A percentile compares a stretch with the other conserved stretches of the same genome.
phyloP scores from a whole-genome alignment of 225 moss, liverwort and hornwort genomes.

The Marchantia polymorpha region DNA sequence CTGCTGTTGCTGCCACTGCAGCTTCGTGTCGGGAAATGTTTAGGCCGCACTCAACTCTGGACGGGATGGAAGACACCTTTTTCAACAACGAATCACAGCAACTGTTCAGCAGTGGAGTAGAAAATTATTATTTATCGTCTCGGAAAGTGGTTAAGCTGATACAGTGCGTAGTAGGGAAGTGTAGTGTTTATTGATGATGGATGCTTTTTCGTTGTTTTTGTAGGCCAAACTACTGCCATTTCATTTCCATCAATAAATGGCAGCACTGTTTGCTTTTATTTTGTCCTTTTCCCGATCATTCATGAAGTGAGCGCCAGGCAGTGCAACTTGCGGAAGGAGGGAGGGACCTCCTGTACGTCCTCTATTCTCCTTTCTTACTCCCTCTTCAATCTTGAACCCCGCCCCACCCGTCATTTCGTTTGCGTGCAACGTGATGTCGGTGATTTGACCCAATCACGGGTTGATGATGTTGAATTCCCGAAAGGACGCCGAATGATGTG shows the following conservation, averaged over 20 bases:
- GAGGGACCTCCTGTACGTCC: slow-evolving; percentile 3
- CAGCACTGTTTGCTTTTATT: slow-evolving; percentile 9
- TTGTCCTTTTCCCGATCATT: slow-evolving; percentile 3
- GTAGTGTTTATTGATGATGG: slow-evolving; percentile 2
- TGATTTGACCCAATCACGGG: not conserved
- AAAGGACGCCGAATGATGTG: too few species aligned
- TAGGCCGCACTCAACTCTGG: not conserved
- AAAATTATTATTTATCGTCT: not conserved
- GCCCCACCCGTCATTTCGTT: not conserved
- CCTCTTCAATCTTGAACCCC: not conserved
- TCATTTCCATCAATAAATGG: slow-evolving; percentile 5
- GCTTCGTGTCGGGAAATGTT: not conserved
- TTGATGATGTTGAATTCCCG: not conserved
- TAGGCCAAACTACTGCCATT: not conserved
- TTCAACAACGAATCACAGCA: slow-evolving; percentile 1
- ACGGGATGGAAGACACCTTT: not conserved
- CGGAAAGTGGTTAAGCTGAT: slow-evolving; percentile 1
- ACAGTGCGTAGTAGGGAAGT: not conserved
- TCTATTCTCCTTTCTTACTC: not conserved
- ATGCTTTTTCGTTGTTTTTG: slow-evolving; percentile 1
- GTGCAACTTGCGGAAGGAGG: slow-evolving; percentile 1
- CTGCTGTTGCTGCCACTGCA: not conserved
- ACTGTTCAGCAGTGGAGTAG: not conserved
- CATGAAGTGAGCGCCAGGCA: slow-evolving; percentile 4
- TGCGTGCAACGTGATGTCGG: not conserved